Evolutionary conservation across 352 stramenopile genomes (phyloP).

Genomic region (Thalassiosira gravida): DNA sequence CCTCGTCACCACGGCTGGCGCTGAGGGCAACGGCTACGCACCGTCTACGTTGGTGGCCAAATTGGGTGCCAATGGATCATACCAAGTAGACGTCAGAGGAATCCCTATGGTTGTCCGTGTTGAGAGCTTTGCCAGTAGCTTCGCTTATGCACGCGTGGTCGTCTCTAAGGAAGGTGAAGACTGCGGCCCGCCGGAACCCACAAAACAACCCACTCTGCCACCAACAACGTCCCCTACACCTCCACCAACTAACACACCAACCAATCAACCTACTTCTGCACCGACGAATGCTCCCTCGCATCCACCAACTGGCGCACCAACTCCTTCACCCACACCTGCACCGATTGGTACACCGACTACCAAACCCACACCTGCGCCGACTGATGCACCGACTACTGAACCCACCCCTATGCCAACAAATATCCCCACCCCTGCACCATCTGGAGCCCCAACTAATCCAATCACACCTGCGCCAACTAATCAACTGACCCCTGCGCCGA

Average conservation of each 20-base stretch:
- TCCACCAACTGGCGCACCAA: background rate
- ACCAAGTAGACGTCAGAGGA: no score
- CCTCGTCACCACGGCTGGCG: constrained; percentile 18
- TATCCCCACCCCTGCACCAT: background rate
- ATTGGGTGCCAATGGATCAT: background rate
- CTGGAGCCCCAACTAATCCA: background rate
- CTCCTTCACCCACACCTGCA: background rate
- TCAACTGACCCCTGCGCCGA: background rate
- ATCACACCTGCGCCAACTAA: background rate
- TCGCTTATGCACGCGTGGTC: no score
- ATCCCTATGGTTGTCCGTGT: no score
- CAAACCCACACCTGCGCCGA: background rate
- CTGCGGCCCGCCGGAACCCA: no score
- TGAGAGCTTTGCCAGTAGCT: no score
- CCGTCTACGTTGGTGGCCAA: constrained; percentile 28
- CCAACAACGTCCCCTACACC: background rate
- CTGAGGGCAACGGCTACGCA: constrained; percentile 2
- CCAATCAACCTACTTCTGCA: background rate
- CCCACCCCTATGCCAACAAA: background rate
- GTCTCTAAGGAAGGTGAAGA: no score
- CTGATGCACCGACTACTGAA: background rate
- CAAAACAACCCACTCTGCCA: no score
- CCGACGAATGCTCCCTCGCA: background rate
- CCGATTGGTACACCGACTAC: background rate
- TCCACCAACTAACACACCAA: background rate